Base-by-base conservation (phyloP, 2,329 filamentous ascomycete species). In the Aspergillus sp. region DNA sequence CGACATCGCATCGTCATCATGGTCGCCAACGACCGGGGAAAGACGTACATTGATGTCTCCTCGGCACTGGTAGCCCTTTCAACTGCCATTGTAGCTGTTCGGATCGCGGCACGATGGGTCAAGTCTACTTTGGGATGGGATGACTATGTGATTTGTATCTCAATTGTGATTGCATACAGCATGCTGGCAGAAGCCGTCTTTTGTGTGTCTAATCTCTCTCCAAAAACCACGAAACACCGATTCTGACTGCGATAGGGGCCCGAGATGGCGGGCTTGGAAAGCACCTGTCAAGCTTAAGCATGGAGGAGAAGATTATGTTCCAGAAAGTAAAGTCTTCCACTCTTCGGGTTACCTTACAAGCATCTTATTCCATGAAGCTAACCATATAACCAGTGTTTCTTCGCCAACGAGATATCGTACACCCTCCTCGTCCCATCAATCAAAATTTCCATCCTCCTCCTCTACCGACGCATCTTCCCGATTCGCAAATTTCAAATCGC, bases 381-480 rank as follows among this genome's bases (percentile, higher is more conserved):
- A 47, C 45, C 16, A 24, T 20, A 6, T 9, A 24, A 11, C 6
- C 29, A 55, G 53, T 49, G 53, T 49, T 55, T 55, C 45, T 49
- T 55, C 29, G 53, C 53, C 18, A 55, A 55, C 45, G 53, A 55
- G 24, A 55, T 55, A 45, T 49, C 53, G 3, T 49, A 49, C 1
- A 55, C 53, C 6, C 45, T 55, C 45, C 53, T 55, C 4, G 11
- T 55, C 26, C 53, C 53, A 12, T 49, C 53, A 1, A 55, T 55
- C 53, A 55, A 49, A 49, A 36, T 55, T 29, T 55, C 53, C 2
- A 55, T 49, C 29, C 53, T 55, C 45, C 42, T 55, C 2, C 45
- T 55, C 29, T 55, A 55, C 31, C 53, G 45, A n/a, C 53, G 53
- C 4, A 55, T 55, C 53, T 55, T 55, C 20, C 11, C 45, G 26